Percentiles rank a stretch among this genome's conserved stretches.
Conservation (phyloP, 78 protist species). For the Acrasis kona region DNA sequence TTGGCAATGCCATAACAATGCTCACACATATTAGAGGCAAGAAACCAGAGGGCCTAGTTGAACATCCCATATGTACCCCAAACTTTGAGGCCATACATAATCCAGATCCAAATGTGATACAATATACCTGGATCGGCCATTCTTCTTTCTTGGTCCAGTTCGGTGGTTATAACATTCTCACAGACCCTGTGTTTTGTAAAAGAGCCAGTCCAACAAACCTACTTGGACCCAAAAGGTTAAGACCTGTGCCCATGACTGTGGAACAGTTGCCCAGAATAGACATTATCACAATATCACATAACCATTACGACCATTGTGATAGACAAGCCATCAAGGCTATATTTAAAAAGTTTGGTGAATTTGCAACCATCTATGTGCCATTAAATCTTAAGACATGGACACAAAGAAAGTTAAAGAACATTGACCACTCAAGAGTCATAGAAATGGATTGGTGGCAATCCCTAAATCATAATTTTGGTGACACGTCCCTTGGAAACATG, state of each 20-base stretch:
- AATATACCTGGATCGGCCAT: constrained; percentile 15
- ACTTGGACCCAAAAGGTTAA: not conserved
- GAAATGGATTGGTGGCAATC: constrained; percentile 20
- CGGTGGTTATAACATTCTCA: not conserved
- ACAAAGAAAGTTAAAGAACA: not conserved
- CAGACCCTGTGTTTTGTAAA: constrained; percentile 16
- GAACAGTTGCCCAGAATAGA: not conserved
- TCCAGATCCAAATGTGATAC: no score
- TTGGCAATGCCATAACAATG: no score
- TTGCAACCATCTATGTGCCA: not conserved
- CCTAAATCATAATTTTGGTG: not conserved
- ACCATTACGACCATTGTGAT: constrained; percentile 38
- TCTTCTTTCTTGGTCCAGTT: not conserved
- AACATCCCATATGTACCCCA: no score
- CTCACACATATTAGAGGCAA: no score
- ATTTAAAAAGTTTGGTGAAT: not conserved
- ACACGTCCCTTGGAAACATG: no score
- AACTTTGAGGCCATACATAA: no score
- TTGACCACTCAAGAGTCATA: not conserved
- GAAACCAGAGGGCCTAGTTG: no score
- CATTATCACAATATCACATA: constrained; percentile 10
- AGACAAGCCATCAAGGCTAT: not conserved
- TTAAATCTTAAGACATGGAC: not conserved
- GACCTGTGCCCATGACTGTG: not conserved
- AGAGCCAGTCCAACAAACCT: constrained; percentile 3